Percentiles rank a stretch among this genome's conserved stretches.
Conservation (phyloP, 192 early-diverging fungal genomes). For the Phlyctochytrium arcticum region DNA sequence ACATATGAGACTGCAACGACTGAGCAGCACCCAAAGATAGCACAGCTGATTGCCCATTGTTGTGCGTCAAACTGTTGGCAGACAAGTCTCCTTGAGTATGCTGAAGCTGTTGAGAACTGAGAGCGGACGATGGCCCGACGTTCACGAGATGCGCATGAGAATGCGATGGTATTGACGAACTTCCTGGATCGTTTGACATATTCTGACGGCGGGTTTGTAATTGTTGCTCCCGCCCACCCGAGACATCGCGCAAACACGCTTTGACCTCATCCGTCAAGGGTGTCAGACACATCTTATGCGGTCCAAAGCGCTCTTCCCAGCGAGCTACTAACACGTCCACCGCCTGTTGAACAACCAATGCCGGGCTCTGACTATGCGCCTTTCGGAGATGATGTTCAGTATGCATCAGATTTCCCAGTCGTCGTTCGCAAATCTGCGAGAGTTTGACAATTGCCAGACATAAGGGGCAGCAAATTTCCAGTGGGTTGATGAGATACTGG, state of each 20-base stretch:
- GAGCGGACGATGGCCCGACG: background rate
- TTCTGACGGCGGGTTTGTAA: background rate
- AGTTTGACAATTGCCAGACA: slow-evolving; percentile 10
- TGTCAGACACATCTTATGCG: slow-evolving; percentile 5
- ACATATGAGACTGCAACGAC: no score
- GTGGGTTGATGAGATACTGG: slow-evolving; percentile 11
- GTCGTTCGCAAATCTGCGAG: slow-evolving; percentile 17
- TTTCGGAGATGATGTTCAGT: slow-evolving; percentile 14
- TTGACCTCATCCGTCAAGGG: slow-evolving; percentile 12
- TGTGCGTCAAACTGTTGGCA: no score
- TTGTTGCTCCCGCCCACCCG: background rate
- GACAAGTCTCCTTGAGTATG: no score
- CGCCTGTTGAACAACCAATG: background rate
- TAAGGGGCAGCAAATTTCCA: slow-evolving; percentile 13
- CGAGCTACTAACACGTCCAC: background rate
- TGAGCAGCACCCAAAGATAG: no score
- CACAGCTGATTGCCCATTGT: no score
- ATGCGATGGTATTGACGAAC: no score
- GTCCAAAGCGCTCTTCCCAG: slow-evolving; percentile 17
- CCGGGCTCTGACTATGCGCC: background rate
- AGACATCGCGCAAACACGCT: background rate
- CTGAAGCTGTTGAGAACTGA: background rate
- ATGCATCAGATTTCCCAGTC: slow-evolving; percentile 16
- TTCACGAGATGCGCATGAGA: background rate
- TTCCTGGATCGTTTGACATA: background rate